Percentiles rank a stretch among this genome's conserved stretches.
Evolutionary conservation across 306 rosid species (phyloP).

Genomic region (Ormosia semicastrata): DNA sequence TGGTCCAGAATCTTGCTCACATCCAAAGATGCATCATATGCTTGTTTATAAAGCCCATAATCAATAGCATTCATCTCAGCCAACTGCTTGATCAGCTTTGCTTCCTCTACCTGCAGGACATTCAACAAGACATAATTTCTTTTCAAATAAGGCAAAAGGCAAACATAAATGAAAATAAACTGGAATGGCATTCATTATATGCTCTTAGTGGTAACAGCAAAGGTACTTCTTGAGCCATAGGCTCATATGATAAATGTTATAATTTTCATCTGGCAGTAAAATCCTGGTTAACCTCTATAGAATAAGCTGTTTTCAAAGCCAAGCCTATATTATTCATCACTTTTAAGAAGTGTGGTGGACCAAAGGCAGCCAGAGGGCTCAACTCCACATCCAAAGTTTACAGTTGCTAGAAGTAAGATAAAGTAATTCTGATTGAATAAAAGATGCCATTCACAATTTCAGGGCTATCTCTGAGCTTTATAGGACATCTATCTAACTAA

Average conservation of each 20-base stretch:
- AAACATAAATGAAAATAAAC: not conserved
- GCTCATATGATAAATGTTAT: not conserved
- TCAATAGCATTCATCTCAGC: constrained; percentile 71
- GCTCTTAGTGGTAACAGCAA: constrained; percentile 3
- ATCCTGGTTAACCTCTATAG: not conserved
- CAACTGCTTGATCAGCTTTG: constrained; percentile 70
- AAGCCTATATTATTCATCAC: not conserved
- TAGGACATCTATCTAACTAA: not conserved
- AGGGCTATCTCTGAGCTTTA: constrained; percentile 14
- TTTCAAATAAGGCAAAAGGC: not conserved
- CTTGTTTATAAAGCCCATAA: constrained; percentile 73
- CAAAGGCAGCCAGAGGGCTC: not conserved
- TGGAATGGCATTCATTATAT: not conserved
- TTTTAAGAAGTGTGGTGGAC: constrained; percentile 1
- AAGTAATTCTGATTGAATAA: constrained; percentile 1
- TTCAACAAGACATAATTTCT: not conserved
- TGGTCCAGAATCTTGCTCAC: constrained; percentile 65
- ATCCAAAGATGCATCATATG: constrained; percentile 70
- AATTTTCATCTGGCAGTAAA: not conserved
- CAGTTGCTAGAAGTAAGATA: not conserved
- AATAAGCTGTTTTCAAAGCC: not conserved
- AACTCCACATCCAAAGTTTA: not conserved
- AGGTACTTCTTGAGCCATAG: not conserved
- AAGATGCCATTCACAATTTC: constrained; percentile 17
- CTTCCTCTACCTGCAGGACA: constrained; percentile 75